Base-by-base conservation (phyloP, 257 asterid species). In the Phtheirospermum japonicum region DNA sequence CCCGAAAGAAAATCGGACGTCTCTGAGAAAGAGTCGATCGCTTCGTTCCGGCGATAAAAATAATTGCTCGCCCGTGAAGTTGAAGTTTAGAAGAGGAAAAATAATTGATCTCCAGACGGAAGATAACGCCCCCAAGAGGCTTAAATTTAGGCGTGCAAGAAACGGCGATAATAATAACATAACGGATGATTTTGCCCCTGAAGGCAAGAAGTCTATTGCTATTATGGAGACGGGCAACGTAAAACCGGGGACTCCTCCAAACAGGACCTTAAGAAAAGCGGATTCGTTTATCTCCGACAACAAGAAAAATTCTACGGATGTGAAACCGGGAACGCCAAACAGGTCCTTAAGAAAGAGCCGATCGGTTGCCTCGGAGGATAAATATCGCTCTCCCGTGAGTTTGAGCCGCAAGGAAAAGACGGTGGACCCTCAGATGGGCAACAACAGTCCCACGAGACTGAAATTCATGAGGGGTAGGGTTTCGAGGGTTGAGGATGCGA, bases 51-150 rank as follows among this genome's bases (percentile, higher is more conserved):
- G 72, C 53, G 82, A 74, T 50, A 66, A 65, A 54, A 40, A 77
- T 23, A 23, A 23, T 31, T 7, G 61, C 51, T 40, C 34, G 16
- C 77, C 84, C 2, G 59, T 73, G 56, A 77, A 80, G 74, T 58
- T 82, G 12, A 82, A 77, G 72, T 84, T 84, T 81, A 66, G 64
- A 63, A 71, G 71, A 9, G 84, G 85, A 34, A 84, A 61, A 16
- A 55, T 73, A 9, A 57, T 73, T 20, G 73, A 75, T 26, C 73
- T 51, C 26, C 75, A 45, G 14, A n/a, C 74, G 9, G 76, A 65
- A 9, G 40, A 42, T n/a, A 73, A 49, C 39, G 30, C 20, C 49
- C 75, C 75, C n/a, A 67, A 28, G 14, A 66, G 77, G n/a, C 73
- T 54, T 45, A 69, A 14, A 56, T 69, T 69, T 26, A 68, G 64